Conservation (phyloP, 2,329 filamentous ascomycete genomes). For the Paracoccidioides lutzii region DNA sequence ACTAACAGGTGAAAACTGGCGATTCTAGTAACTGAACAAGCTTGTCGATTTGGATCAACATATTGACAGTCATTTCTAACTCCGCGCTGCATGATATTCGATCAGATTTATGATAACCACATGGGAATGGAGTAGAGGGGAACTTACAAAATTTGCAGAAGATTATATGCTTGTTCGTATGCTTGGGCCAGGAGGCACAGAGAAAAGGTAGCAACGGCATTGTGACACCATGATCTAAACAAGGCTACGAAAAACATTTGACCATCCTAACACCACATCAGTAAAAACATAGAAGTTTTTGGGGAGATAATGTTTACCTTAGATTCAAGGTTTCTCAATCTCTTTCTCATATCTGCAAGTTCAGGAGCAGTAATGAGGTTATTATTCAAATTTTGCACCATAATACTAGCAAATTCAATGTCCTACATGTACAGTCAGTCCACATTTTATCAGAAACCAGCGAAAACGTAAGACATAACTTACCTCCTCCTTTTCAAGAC, state of each 20-base stretch:
- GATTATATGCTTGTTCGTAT: conserved; percentile 93
- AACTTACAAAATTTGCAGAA: conserved; percentile 82
- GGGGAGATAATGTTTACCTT: conserved; percentile 41
- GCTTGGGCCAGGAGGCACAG: conserved; percentile 89
- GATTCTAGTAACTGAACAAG: conserved; percentile 93
- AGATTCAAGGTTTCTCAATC: conserved; percentile 78
- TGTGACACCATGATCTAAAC: conserved; percentile 96
- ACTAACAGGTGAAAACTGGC: conserved; percentile 88
- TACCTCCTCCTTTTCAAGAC: conserved; percentile 83
- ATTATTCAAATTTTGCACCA: conserved; percentile 98
- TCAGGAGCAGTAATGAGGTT: conserved; percentile 97
- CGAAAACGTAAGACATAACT: conserved; percentile 6
- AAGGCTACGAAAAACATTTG: conserved; percentile 90
- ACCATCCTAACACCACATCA: conserved; percentile 51
- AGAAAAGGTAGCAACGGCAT: conserved; percentile 94
- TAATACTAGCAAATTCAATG: conserved; percentile 96
- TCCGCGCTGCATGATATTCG: conserved; percentile 55
- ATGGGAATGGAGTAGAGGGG: neutral
- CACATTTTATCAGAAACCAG: neutral
- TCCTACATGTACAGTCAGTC: conserved; percentile 38
- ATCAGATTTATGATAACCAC: conserved; percentile 2
- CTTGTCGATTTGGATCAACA: conserved; percentile 97
- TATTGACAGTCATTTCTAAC: conserved; percentile 96
- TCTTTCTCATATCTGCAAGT: conserved; percentile 76
- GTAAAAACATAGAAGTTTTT: neutral